Base-by-base conservation (phyloP, 179 eudicot species). In the Silene vulgaris region DNA sequence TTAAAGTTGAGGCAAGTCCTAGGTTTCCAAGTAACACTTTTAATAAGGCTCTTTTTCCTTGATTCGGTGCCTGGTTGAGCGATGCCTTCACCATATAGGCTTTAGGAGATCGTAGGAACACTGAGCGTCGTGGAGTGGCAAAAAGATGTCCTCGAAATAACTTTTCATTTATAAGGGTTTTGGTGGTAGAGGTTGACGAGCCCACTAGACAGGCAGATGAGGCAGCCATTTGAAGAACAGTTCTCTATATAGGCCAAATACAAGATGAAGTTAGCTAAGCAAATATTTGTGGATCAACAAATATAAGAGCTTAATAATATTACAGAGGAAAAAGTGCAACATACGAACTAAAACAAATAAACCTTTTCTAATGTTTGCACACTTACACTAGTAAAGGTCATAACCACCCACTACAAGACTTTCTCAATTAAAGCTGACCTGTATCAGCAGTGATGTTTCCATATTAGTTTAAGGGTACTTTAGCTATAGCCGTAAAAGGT, bases 31-130 rank as follows among this genome's bases (percentile, higher is more conserved):
- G 83, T 79, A 94, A 77, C 50, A 92, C 77, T 80, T 90, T 95
- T n/a, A 95, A 66, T 63, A 95, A 85, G 76, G 88, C 87, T 89
- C 96, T 83, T 81, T 90, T 89, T 80, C 90, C 93, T 83, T 84
- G 88, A 69, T 74, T 78, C 20, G 79, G 84, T 69, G 76, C 73
- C 79, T 87, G 85, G 64, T 85, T 82, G 28, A 78, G 77, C 54
- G 95, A 87, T 54, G 97, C 91, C 76, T 70, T 86, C 19, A 89
- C 85, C 67, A 74, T 20, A 68, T 77, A 79, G 64, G 85, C 35
- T 84, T 82, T 87, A 9, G 88, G 80, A 37, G 83, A 71, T 68
- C 74, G 87, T 29, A 77, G 74, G 45, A 74, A 65, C 68, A 85
- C 79, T 26, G 79, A 77, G 66, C 84, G 78, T 78, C 80, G 70